A percentile compares a stretch with the other conserved stretches of the same genome.
These are phyloP conservation scores for Claviceps sp. DNA, from an alignment of 2,329 filamentous ascomycete species.

Conservation along the genomic window DNA sequence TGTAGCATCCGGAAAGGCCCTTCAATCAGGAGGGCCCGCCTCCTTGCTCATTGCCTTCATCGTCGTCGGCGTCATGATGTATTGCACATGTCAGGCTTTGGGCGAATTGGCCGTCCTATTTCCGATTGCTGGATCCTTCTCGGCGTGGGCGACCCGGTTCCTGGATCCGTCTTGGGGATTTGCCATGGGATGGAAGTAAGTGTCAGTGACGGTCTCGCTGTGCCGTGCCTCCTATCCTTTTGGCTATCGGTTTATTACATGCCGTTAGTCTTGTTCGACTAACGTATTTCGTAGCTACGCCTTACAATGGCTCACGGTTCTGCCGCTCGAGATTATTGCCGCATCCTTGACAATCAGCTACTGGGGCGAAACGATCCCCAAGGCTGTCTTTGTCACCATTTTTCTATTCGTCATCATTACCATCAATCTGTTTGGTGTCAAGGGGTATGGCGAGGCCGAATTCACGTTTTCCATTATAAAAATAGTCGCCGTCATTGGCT, in stretches of 20 bases:
- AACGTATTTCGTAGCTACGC: constrained; percentile 46
- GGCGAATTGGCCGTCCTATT: constrained; percentile 86
- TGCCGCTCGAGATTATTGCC: constrained; percentile 78
- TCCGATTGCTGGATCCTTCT: constrained; percentile 84
- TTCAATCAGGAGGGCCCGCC: constrained; percentile 62
- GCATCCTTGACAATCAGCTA: constrained; percentile 74
- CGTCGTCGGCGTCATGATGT: constrained; percentile 77
- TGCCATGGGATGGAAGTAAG: constrained; percentile 86
- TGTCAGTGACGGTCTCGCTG: constrained; percentile 8
- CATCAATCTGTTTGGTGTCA: constrained; percentile 83
- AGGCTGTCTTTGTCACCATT: constrained; percentile 67
- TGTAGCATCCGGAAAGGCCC: constrained; percentile 63
- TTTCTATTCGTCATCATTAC: constrained; percentile 63
- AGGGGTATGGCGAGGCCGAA: constrained; percentile 80
- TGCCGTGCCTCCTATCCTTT: neutral
- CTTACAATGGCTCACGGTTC: constrained; percentile 71
- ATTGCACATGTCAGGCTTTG: constrained; percentile 80
- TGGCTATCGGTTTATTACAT: neutral
- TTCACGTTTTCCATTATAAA: constrained; percentile 82
- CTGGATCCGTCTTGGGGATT: constrained; percentile 91
- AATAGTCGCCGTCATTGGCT: constrained; percentile 72
- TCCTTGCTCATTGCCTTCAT: constrained; percentile 65
- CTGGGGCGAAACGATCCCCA: constrained; percentile 54
- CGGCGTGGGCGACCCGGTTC: constrained; percentile 82
- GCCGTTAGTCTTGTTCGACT: neutral